Evolutionary conservation across 192 early-diverging fungal genomes (phyloP), one percentile per base, ranked within the genome.

Genomic region (Coemansia sp.): DNA sequence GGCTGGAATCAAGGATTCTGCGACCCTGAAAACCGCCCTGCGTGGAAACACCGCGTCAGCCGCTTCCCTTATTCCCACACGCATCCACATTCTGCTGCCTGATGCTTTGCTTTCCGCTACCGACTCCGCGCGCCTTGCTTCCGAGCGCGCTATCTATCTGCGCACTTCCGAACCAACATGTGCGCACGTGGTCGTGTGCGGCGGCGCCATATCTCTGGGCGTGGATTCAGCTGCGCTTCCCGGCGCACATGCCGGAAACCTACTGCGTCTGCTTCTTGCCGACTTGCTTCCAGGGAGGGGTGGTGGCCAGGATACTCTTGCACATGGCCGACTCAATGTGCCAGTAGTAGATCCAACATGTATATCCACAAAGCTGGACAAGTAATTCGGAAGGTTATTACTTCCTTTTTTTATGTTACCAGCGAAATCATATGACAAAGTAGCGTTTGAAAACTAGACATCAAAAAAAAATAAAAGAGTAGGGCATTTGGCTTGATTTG

Each of bases 131-230:
- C 73, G 70, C 53, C 61, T 81, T 47, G 79, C 67, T 23, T 60
- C 73, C 48, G 70, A 69, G 61, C 70, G 70, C 38, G 79, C 70
- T 9, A 44, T 63, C 38, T 44, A 76, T 44, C 53, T 75, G 61
- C 67, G 79, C 41, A 67, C 69, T 43, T 42, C 50, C 10, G 61
- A 73, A 67, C 74, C 79, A 5, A 50, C 15, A 18, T 63, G 48
- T 19, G 79, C 57, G 81, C 76, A 83, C 38, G 65, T 94, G 38
- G 88, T 85, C 39, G 90, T 92, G 72, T 88, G 92, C 67, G 81
- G 95, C 40, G 89, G 92, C 47, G 89, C 85, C 13, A 81, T 92
- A 66, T 75, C 86, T n/a, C 85, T 98, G 43, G 90, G 92, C 47
- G 86, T 91, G 12, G 77, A 90, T 13, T 81, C 89, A 58, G 91